Base-by-base conservation (phyloP, 768 basidiomycete genomes). In the Termitomyces sp. region DNA sequence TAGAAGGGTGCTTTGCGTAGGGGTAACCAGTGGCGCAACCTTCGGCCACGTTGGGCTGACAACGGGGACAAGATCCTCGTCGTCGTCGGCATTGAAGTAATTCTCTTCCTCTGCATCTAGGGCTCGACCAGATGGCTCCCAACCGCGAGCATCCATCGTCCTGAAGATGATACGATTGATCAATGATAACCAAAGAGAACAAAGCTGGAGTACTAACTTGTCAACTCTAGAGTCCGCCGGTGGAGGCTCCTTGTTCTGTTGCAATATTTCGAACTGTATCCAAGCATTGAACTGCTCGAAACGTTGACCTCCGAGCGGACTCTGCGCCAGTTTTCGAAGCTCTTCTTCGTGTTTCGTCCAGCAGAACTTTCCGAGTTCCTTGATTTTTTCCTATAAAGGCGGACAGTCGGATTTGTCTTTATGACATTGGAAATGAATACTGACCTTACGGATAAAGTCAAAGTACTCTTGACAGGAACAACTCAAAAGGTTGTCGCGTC, bases 381-480 rank as follows among this genome's bases (percentile, higher is more conserved):
- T 95, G 66, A 93, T 77, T 69, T 96, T 96, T 68, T 95, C 92
- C 91, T 95, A 60, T 20, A 44, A 42, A 54, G 16, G 37, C 20
- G 27, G 18, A 59, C 30, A 49, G 42, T 59, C 47, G 52, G 33
- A 18, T 30, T 11, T 6, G 53, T 27, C 13, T 27, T 24, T 7
- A 52, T 49, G 53, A 16, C 24, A n/a, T 1, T 50, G 16, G 41
- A 20, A 20, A 8, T 4, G 37, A 11, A n/a, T 20, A 73, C 83
- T 62, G 61, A 95, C 95, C 75, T 85, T 82, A 56, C 94, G 87
- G 72, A 98, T 90, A 64, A 84, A 82, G 66, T 99, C 97, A 66
- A 98, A 95, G 62, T 91, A 90, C 70, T 98, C 97, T 71, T 97
- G 89, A 77, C 94, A 98, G 41, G 95, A 93, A 66, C 94, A 95